Evolutionary conservation across 129 eudicot genomes (phyloP).

Genomic region (Smallanthus sonchifolius): DNA sequence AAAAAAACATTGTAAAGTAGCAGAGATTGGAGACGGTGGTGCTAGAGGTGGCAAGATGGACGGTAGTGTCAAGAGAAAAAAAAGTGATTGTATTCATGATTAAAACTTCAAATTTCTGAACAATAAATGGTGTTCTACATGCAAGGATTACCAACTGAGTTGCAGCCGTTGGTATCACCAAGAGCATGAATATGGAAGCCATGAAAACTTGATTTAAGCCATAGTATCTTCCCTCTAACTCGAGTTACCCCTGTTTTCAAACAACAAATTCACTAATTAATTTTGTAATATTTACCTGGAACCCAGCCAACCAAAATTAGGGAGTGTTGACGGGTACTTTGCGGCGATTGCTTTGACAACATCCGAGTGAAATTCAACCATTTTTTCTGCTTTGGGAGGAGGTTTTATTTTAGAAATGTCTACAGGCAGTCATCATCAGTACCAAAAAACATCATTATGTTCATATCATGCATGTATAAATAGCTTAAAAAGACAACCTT

Average conservation of each 20-base stretch:
- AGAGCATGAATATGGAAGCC: slow-evolving; percentile 98
- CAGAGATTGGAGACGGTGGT: too few relatives aligned
- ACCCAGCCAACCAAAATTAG: slow-evolving; percentile 87
- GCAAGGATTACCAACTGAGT: slow-evolving; percentile 57
- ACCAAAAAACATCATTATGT: neutral
- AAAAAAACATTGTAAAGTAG: neutral
- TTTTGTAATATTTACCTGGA: slow-evolving; percentile 51
- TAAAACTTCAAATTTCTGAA: neutral
- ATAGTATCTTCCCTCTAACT: slow-evolving; percentile 66
- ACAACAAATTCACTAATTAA: slow-evolving; percentile 4
- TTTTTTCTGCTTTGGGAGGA: slow-evolving; percentile 85
- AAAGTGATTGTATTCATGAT: too few relatives aligned
- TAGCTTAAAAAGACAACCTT: too few relatives aligned
- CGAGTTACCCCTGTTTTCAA: slow-evolving; percentile 51
- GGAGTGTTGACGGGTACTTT: slow-evolving; percentile 68
- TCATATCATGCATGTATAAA: neutral
- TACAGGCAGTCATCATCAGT: slow-evolving; percentile 22
- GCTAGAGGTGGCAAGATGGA: too few relatives aligned
- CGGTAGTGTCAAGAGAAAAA: too few relatives aligned
- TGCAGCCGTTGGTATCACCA: slow-evolving; percentile 99
- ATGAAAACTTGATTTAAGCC: slow-evolving; percentile 80
- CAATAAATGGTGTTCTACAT: neutral
- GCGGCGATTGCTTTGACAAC: slow-evolving; percentile 43
- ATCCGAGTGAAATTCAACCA: slow-evolving; percentile 70
- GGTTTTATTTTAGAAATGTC: slow-evolving; percentile 58